These are phyloP conservation scores for Erodium maritimum DNA, from an alignment of 345 rosid species.

Conservation along the genomic window DNA sequence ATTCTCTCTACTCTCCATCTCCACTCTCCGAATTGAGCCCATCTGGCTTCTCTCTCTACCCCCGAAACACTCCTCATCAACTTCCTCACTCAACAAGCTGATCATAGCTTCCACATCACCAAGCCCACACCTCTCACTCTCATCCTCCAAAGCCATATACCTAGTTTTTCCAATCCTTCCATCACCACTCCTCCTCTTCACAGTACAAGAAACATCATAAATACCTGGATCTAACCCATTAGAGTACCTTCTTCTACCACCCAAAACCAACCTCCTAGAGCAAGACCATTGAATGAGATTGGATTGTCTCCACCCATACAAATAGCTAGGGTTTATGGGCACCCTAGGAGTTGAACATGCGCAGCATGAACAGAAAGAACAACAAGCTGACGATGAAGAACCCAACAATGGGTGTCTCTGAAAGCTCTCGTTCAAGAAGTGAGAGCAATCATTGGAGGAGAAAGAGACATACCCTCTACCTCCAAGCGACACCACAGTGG, in stretches of 20 bases:
- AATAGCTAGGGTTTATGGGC: slow-evolving; percentile 28
- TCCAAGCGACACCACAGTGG: slow-evolving; percentile 32
- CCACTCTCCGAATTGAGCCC: slow-evolving; percentile 27
- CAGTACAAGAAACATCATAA: slow-evolving; percentile 35
- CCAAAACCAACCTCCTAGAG: slow-evolving; percentile 39
- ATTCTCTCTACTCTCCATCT: slow-evolving; percentile 26
- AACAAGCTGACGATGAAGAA: slow-evolving; percentile 23
- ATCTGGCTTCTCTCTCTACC: slow-evolving; percentile 20
- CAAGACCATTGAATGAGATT: slow-evolving; percentile 54
- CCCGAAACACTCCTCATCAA: slow-evolving; percentile 27
- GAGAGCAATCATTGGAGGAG: slow-evolving; percentile 41
- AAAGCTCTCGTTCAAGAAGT: slow-evolving; percentile 33
- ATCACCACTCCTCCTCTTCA: slow-evolving; percentile 14
- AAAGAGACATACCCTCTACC: slow-evolving; percentile 32
- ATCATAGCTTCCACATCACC: slow-evolving; percentile 62
- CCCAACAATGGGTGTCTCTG: slow-evolving; percentile 20
- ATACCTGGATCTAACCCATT: slow-evolving; percentile 19
- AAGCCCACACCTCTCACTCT: slow-evolving; percentile 16
- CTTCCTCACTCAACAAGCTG: slow-evolving; percentile 66
- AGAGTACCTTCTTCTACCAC: slow-evolving; percentile 16
- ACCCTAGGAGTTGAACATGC: slow-evolving; percentile 21
- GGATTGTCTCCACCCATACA: slow-evolving; percentile 63
- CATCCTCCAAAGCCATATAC: slow-evolving; percentile 24
- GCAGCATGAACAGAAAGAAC: slow-evolving; percentile 26
- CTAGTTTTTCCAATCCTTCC: slow-evolving; percentile 20